Evolutionary conservation across 805 yeast species (phyloP), one percentile per base, ranked within the genome.

Genomic region (Yamadazyma endophytica): DNA sequence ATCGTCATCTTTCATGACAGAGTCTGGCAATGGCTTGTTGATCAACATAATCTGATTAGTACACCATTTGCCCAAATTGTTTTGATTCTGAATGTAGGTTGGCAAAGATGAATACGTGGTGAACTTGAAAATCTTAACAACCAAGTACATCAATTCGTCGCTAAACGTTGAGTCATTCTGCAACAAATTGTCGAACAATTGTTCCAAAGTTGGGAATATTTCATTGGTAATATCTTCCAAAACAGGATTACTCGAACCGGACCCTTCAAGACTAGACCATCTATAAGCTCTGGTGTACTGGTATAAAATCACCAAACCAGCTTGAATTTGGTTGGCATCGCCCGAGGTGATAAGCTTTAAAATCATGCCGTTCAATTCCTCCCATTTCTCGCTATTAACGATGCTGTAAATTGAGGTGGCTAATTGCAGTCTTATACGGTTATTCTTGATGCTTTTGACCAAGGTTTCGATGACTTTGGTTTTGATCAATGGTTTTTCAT

Each of bases 321-420:
- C 55, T 44, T 52, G 52, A 6, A 65, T 59, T 40, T 63, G 67
- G 40, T 62, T 61, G 5, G 52, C 36, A 30, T 58, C 58, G 3
- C 50, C 42, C 32, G 58, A 61, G 11, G 35, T 28, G 19, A 58
- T 21, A 52, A 68, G 47, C 7, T 43, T 49, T 82, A 70, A 46
- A 36, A 58, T 58, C 17, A 59, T 54, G 5, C 46, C 47, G 6
- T 51, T 39, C 32, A 66, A 45, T 33, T 58, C 64, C 13, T 58
- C 62, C 72, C 72, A 66, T 35, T 64, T 65, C 14, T 74, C 77
- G 21, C 61, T 54, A 33, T 60, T 56, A 37, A 81, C 52, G 7
- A 81, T 75, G 25, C 61, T 65, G 49, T 77, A 70, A 27, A 82
- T 55, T 0, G 83, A 71, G 17, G 75, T 73, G 12, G 79, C 56